Percentiles rank a stretch among this genome's conserved stretches.
These are phyloP conservation scores for Tylopilus sp. DNA, from an alignment of 768 basidiomycete species.

Conservation along the genomic window DNA sequence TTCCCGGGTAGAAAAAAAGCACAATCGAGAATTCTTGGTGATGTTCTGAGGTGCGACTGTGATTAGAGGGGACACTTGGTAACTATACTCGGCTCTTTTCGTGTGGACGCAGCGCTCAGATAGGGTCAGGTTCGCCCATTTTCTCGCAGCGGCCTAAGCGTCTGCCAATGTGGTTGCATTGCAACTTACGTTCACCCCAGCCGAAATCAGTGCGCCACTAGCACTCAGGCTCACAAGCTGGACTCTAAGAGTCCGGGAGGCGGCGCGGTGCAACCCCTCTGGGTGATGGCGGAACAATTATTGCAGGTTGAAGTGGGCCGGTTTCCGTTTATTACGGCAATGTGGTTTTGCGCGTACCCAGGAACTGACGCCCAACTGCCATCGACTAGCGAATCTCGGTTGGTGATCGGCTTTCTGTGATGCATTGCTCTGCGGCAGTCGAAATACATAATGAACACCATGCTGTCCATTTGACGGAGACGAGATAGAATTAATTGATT, in stretches of 20 bases:
- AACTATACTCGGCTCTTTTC: conserved; percentile 19
- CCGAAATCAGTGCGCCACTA: not conserved
- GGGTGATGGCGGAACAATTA: conserved; percentile 12
- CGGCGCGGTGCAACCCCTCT: conserved; percentile 3
- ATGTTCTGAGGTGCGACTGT: conserved; percentile 18
- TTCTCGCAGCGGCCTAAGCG: not conserved
- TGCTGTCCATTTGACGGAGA: conserved; percentile 3
- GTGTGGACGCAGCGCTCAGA: conserved; percentile 15
- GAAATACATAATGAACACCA: conserved; percentile 15
- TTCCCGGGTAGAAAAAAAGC: conserved; percentile 23
- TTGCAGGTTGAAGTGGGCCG: conserved; percentile 10
- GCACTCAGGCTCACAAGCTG: not conserved
- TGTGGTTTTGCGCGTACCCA: conserved; percentile 16
- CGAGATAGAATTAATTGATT: not conserved
- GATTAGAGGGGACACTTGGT: conserved; percentile 10
- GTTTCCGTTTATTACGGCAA: conserved; percentile 28
- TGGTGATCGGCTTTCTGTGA: conserved; percentile 17
- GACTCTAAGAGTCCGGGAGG: conserved; percentile 4
- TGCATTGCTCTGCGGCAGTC: too few relatives aligned
- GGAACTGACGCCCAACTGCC: conserved; percentile 11
- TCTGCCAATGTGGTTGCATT: not conserved
- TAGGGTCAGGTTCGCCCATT: conserved; percentile 17
- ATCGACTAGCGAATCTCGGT: conserved; percentile 20
- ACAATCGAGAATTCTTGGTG: conserved; percentile 16
- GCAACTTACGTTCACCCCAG: conserved; percentile 16